Evolutionary conservation across 495 filamentous ascomycete species (phyloP), one percentile per base, ranked within the genome.

Genomic region (Lasiosphaeria hispida): DNA sequence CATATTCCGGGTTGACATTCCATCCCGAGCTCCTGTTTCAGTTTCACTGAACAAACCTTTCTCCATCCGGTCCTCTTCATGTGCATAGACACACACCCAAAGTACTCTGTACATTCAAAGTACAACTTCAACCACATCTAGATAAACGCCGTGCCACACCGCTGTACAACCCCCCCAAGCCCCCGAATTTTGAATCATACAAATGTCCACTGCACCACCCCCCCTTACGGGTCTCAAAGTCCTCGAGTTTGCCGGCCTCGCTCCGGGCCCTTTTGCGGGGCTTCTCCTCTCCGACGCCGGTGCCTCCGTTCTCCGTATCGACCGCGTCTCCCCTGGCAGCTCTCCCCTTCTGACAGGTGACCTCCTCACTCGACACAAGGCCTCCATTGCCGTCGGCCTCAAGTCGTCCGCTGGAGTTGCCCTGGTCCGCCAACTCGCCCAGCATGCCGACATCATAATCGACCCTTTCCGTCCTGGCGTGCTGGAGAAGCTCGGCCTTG

Each of bases 391-490:
- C 14, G 70, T 96, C 10, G 82, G 97, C 71, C 78, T 96, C 10
- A 94, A 91, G 60, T 83, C 84, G 13, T 50, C 81, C 2, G 58
- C 69, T 8, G 90, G 87, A 3, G 69, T 86, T 10, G 71, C 76
- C 2, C 73, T 96, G 2, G 69, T 96, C 34, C 85, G 85, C 57
- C 72, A 78, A 45, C 76, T 97, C 9, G 75, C 87, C 10, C 67
- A 70, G 3, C 64, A 73, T 11, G 82, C 86, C 48, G 92, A 96
- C 70, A 75, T 97, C 40, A 72, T 97, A 11, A 93, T 97, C 64
- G 93, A 97, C 71, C 93, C 93, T 5, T 97, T 88, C 77, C 89
- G 93, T 0, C 93, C 92, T 0, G 90, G 91, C 11, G 89, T 95
- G 7, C 81, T 97, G 11, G 93, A 97, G 69, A 87, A 85, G 42